Evolutionary conservation across 2,329 filamentous ascomycete species (phyloP), one percentile per base, ranked within the genome.

Genomic region (Orbilia javanica): DNA sequence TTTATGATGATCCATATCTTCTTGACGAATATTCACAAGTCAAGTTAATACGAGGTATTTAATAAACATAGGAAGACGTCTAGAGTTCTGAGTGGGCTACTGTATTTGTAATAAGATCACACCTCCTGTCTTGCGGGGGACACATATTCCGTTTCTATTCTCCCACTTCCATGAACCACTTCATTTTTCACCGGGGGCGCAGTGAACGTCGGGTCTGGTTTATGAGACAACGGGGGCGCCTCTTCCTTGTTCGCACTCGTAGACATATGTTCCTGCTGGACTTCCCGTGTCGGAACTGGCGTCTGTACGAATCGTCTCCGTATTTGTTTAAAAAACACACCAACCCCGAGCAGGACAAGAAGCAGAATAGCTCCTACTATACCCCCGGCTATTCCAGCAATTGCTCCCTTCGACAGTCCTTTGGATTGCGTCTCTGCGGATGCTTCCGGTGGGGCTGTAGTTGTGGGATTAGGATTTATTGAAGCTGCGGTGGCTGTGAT

Each of bases 381-480:
- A 5, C 31, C 48, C 0, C 68, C 68, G 10, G 25, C 46, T 46
- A 72, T 55, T 18, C 68, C 68, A 7, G 27, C 50, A 25, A 72
- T 65, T 27, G 15, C 36, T 4, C 34, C 34, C 25, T 31, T 27
- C n/a, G 68, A 27, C 36, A 72, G 22, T 15, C 46, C 36, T 20
- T 5, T 0, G 13, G 4, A 6, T 20, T 13, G 1, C 10, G 36
- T 39, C 1, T 5, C 11, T 5, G 52, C 22, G 8, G 29, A 57
- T 57, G 7, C 18, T 15, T 13, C 29, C 2, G 29, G 18, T 22
- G 52, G 8, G 7, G 3, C 22, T 22, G 52, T 57, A 22, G 36
- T 57, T 36, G 29, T 57, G 5, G 52, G n/a, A 1, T 15, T 15
- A 2, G 13, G 1, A 15, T 2, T 15, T 39, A 7, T 22, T 18